Evolutionary conservation across 2,329 filamentous ascomycete species (phyloP).

Genomic region (Aspergillus viridinutans): DNA sequence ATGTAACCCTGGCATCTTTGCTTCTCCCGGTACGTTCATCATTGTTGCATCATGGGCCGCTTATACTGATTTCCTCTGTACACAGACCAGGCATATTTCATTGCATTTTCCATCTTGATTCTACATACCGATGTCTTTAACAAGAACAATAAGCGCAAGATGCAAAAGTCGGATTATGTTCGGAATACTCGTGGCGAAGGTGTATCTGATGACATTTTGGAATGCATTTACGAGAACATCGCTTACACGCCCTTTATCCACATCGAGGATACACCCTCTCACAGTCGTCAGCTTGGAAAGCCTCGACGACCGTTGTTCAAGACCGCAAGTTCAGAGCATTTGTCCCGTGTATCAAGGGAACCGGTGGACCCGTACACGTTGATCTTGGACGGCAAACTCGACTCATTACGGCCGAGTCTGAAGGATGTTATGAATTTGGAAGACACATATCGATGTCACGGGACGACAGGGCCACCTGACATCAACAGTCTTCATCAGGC

Average conservation of each 20-base stretch:
- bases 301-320: conserved; percentile 68
- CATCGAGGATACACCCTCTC: conserved; percentile 78
- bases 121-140: conserved; percentile 99
- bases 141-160: conserved; percentile 99
- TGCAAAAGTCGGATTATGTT: conserved; percentile 92
- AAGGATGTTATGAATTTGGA: conserved; percentile 91
- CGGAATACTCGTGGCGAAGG: conserved; percentile 91
- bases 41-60: neutral
- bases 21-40: conserved; percentile 55
- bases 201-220: conserved; percentile 87
- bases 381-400: conserved; percentile 84
- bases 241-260: conserved; percentile 98
- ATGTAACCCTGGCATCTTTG: conserved; percentile 95
- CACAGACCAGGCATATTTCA: conserved; percentile 90
- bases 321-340: conserved; percentile 59
- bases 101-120: conserved; percentile 93
- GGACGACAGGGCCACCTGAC: conserved; percentile 70
- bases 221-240: conserved; percentile 98
- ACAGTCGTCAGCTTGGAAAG: conserved; percentile 69
- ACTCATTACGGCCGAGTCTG: conserved; percentile 74
- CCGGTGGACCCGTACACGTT: conserved; percentile 93
- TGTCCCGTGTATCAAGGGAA: conserved; percentile 66
- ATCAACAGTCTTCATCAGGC: conserved; percentile 77
- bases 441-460: conserved; percentile 85
- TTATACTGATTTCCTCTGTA: neutral